Base-by-base conservation (phyloP, 2,329 filamentous ascomycete species). In the Colletotrichum lindemuthianum region DNA sequence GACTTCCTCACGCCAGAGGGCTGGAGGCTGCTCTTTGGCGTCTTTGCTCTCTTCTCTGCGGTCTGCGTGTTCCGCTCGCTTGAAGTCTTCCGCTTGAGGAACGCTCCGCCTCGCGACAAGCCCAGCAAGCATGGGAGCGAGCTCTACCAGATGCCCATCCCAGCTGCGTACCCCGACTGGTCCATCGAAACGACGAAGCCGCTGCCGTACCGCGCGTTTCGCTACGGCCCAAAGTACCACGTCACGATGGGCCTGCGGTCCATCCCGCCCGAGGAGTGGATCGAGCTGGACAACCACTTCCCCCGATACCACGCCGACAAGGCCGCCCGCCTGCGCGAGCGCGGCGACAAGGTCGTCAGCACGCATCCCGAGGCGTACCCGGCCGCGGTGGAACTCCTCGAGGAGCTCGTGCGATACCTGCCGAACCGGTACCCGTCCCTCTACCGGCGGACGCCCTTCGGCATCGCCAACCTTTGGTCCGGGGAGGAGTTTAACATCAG, bases 201-300 rank as follows among this genome's bases (percentile, higher is more conserved):
- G 0, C 84, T 93, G 0, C 90, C 90, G 0, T 95, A 95, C 76
- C 86, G 92, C 6, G 90, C 92, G 0, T 95, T 95, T 75, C 86
- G 90, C 70, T 87, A 92, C 73, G 91, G 92, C 0, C 91, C 91
- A 8, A 90, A 88, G 66, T 93, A 93, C 75, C 85, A 91, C 71
- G 84, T 92, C 63, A 93, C 89, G 1, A 91, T 94, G 89, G 91
- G 92, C 0, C 81, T 95, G 2, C 85, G 91, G n/a, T 85, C 82
- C 8, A 84, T 92, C 78, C 81, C 86, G 37, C 88, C 87, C 76
- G 85, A 90, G 57, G 88, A 93, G 60, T 94, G 92, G 92, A 93
- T 95, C 71, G 91, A 96, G 76, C 85, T 96, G 33, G 93, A 96
- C 77, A 94, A 91, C 72, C 85, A 94, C 50, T 96, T 87, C 74